Conservation (phyloP, 1,284 basidiomycete genomes). For the Rhodofomes roseus region DNA sequence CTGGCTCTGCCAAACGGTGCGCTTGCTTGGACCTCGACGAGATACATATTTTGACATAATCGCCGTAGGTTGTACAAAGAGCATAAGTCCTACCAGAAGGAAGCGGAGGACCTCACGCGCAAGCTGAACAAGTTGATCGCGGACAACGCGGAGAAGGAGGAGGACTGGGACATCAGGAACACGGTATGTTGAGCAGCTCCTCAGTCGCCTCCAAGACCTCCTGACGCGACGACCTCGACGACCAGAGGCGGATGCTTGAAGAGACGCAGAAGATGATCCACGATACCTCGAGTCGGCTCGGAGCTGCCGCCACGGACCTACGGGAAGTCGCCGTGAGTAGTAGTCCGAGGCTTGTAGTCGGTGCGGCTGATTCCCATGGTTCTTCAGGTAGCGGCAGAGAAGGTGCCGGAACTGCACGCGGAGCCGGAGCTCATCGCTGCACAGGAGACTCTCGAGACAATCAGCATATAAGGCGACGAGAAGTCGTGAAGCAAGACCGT, state of each 20-base stretch:
- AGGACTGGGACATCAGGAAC: slow-evolving; percentile 81
- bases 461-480: slow-evolving; percentile 22
- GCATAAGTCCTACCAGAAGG: slow-evolving; percentile 62
- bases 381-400: slow-evolving; percentile 44
- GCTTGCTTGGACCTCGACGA: slow-evolving; percentile 13
- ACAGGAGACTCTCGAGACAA: slow-evolving; percentile 49
- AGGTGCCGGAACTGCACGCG: slow-evolving; percentile 43
- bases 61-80: slow-evolving; percentile 70
- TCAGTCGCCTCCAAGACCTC: not conserved
- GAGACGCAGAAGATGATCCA: slow-evolving; percentile 82
- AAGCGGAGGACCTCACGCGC: slow-evolving; percentile 56
- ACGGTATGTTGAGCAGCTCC: slow-evolving; percentile 49
- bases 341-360: no score
- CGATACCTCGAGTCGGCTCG: slow-evolving; percentile 60
- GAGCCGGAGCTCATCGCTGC: slow-evolving; percentile 57
- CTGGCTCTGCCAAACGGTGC: slow-evolving; percentile 70
- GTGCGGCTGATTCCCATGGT: not conserved
- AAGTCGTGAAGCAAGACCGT: not conserved
- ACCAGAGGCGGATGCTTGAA: slow-evolving; percentile 67
- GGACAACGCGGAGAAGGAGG: slow-evolving; percentile 62
- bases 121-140: slow-evolving; percentile 63
- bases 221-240: not conserved
- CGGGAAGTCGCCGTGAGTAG: slow-evolving; percentile 35
- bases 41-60: not conserved
- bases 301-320: slow-evolving; percentile 60